Evolutionary conservation across 2,329 filamentous ascomycete species (phyloP), one percentile per base, ranked within the genome.

Genomic region (Fusarium multiceps): DNA sequence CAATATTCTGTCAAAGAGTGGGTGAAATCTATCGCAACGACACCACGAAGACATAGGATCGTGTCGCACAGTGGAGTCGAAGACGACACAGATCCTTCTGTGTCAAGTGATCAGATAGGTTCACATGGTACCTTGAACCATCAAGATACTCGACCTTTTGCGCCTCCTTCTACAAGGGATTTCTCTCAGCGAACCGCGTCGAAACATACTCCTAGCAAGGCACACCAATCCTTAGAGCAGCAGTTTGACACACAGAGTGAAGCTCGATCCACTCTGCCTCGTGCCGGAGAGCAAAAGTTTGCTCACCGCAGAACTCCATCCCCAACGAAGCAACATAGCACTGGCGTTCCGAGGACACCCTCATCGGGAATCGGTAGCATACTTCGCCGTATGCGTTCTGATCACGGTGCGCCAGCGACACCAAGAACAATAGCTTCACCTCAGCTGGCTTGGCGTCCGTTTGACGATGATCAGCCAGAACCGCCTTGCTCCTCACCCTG

Each of bases 361-460:
- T 68, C 74, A 13, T 72, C 76, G 1, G 46, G 70, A 2, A 65
- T 78, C 14, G 55, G 72, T 6, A 68, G 57, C 27, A 54, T 78
- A 10, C 74, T 78, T 43, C 74, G 75, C 21, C 70, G 71, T 34
- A 63, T 64, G 25, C 71, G 68, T 40, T 66, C 70, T 32, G 75
- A 74, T 8, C 34, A 71, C 27, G 55, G 58, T 2, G 60, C 47
- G 7, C 64, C 64, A 41, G 55, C 55, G 42, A 68, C 67, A 11
- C 73, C 72, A 13, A 53, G 49, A 51, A 75, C 69, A 7, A 69
- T 74, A 5, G 42, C 56, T 9, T 71, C 66, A 3, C 74, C 75
- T 10, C 56, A 51, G 30, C 43, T 68, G 20, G 66, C 75, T 34
- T 77, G 75, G 75, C 62, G 57, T 23, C 75, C 74, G 14, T 77